Percentiles rank a stretch among this genome's conserved stretches.
These are phyloP conservation scores for Aphanomyces euteiches DNA, from an alignment of 352 stramenopile genomes.

Conservation along the genomic window DNA sequence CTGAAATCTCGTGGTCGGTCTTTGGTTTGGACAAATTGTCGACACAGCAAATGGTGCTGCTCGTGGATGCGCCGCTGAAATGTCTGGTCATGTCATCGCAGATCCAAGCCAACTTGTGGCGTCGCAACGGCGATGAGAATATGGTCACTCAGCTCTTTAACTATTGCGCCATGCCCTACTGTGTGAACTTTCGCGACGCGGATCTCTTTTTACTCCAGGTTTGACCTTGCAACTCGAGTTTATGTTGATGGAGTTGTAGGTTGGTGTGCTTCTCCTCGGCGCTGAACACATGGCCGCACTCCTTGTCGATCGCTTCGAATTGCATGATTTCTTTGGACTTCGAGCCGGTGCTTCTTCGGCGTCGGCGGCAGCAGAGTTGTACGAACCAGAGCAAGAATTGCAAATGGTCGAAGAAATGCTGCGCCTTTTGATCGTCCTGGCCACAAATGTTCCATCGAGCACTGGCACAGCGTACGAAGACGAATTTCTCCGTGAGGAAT, in stretches of 20 bases:
- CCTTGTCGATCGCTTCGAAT: constrained; percentile 76
- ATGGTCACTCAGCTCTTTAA: constrained; percentile 88
- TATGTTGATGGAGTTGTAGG: background rate
- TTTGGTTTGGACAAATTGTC: constrained; percentile 60
- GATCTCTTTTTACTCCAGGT: constrained; percentile 81
- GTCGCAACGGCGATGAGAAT: constrained; percentile 84
- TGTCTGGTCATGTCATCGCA: constrained; percentile 83
- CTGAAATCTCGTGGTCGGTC: background rate
- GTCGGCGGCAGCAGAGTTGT: background rate
- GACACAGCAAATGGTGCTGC: constrained; percentile 47
- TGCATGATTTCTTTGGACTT: constrained; percentile 61
- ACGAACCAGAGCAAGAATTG: constrained; percentile 59
- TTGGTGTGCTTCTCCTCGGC: constrained; percentile 41
- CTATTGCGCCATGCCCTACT: constrained; percentile 84
- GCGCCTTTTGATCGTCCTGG: constrained; percentile 69
- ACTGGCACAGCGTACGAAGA: constrained; percentile 61
- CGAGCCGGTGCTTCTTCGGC: background rate
- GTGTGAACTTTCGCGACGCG: constrained; percentile 78
- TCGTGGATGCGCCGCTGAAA: constrained; percentile 74
- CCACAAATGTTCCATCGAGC: constrained; percentile 64
- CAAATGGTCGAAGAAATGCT: constrained; percentile 83
- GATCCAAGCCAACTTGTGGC: constrained; percentile 84
- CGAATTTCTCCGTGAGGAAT: constrained; percentile 74
- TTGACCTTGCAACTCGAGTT: constrained; percentile 36
- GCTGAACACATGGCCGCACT: constrained; percentile 56